Evolutionary conservation across 1,284 basidiomycete species (phyloP).

Genomic region (Pisolithus thermaeus): DNA sequence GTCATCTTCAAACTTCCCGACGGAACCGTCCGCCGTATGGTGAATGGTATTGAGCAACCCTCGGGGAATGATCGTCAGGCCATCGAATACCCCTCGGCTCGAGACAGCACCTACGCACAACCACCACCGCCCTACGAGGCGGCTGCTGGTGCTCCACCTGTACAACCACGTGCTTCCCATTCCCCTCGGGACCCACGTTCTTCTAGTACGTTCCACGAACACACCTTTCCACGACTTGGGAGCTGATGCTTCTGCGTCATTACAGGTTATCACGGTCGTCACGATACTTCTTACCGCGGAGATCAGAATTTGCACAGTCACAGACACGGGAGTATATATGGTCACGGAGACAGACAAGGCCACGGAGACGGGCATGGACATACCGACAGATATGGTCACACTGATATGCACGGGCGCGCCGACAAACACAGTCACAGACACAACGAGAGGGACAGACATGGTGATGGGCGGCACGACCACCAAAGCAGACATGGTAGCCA

Average conservation of each 20-base stretch:
- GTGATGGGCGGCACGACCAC: conserved; percentile 1
- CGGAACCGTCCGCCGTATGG: conserved; percentile 53
- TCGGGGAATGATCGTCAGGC: not conserved
- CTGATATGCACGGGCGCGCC: not conserved
- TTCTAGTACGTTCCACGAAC: not conserved
- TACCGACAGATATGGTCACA: conserved; percentile 5
- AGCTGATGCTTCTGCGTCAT: not conserved
- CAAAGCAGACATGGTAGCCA: not conserved
- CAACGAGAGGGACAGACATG: conserved; percentile 1
- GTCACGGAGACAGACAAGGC: conserved; percentile 8
- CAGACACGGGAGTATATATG: not conserved
- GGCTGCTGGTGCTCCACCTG: not conserved
- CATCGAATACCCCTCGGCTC: not conserved
- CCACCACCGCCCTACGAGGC: conserved; percentile 14
- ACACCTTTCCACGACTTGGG: not conserved
- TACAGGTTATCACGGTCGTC: conserved; percentile 12
- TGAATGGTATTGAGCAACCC: conserved; percentile 67
- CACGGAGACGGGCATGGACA: conserved; percentile 13
- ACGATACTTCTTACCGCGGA: conserved; percentile 1
- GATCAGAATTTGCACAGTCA: not conserved
- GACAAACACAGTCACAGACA: conserved; percentile 7
- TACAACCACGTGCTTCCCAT: conserved; percentile 7
- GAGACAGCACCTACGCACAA: not conserved
- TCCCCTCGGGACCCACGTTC: conserved; percentile 12
- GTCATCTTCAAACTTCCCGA: conserved; percentile 58